phyloP scores from a whole-genome alignment of 768 basidiomycete genomes.

The Amanita pallidorosea region DNA sequence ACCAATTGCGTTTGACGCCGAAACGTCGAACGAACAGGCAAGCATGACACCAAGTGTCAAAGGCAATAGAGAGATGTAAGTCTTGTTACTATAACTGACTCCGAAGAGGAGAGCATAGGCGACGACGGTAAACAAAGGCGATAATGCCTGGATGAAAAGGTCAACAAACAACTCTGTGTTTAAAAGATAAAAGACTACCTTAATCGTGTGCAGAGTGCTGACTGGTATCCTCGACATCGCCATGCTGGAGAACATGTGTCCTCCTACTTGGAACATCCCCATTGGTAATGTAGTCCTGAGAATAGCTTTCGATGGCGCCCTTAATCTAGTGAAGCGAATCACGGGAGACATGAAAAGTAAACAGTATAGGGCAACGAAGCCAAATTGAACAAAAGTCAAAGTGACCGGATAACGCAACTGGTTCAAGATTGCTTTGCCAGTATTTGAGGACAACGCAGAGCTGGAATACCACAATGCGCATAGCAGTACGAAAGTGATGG shows the following conservation, averaged over 20 bases:
- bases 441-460: slow-evolving; percentile 91
- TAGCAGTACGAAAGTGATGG: slow-evolving; percentile 55
- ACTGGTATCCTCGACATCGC: slow-evolving; percentile 95
- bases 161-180: not conserved
- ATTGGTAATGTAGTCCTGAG: slow-evolving; percentile 79
- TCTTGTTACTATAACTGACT: slow-evolving; percentile 86
- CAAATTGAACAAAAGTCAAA: slow-evolving; percentile 96
- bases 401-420: slow-evolving; percentile 94
- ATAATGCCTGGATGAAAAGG: slow-evolving; percentile 59
- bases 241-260: slow-evolving; percentile 96
- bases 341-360: slow-evolving; percentile 72
- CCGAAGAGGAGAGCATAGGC: slow-evolving; percentile 91
- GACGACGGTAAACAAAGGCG: slow-evolving; percentile 93
- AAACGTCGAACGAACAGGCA: slow-evolving; percentile 88
- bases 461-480: slow-evolving; percentile 90
- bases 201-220: slow-evolving; percentile 97
- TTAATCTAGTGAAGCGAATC: slow-evolving; percentile 55
- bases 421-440: slow-evolving; percentile 89
- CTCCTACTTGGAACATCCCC: slow-evolving; percentile 96
- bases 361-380: slow-evolving; percentile 84
- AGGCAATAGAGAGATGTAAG: slow-evolving; percentile 90
- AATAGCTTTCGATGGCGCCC: slow-evolving; percentile 63
- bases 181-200: slow-evolving; percentile 42
- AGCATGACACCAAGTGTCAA: slow-evolving; percentile 96
- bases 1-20: slow-evolving; percentile 76